phyloP scores from a whole-genome alignment of 2,329 filamentous ascomycete genomes.

The Trichoderma sp. region DNA sequence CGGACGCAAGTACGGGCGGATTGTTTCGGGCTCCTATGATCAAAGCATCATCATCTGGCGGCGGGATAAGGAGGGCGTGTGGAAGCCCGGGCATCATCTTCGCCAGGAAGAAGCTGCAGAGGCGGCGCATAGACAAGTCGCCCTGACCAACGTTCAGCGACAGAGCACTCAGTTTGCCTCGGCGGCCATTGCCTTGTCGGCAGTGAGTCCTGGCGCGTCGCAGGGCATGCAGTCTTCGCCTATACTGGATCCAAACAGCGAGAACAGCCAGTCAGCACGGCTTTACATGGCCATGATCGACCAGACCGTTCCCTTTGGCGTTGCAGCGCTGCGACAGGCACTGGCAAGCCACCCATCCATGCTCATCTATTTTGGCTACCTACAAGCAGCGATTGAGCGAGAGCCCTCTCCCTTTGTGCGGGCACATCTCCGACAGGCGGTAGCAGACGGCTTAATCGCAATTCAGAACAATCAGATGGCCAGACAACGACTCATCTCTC shows the following conservation, averaged over 20 bases:
- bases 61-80: constrained; percentile 80
- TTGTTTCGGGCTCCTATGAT: constrained; percentile 96
- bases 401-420: constrained; percentile 54
- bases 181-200: constrained; percentile 20
- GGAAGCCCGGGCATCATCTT: constrained; percentile 76
- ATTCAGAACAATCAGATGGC: constrained; percentile 51
- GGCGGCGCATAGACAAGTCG: constrained; percentile 47
- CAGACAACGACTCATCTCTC: constrained; percentile 32
- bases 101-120: constrained; percentile 72
- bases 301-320: constrained; percentile 55
- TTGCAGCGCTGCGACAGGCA: constrained; percentile 50
- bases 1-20: constrained; percentile 86
- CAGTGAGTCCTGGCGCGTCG: neutral
- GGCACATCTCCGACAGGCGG: constrained; percentile 54
- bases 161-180: constrained; percentile 22
- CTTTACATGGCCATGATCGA: constrained; percentile 59
- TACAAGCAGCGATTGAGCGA: constrained; percentile 57
- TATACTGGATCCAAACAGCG: constrained; percentile 29
- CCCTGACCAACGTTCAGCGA: constrained; percentile 23
- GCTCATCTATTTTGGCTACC: constrained; percentile 52
- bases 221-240: constrained; percentile 22
- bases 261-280: constrained; percentile 41
- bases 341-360: constrained; percentile 54
- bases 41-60: constrained; percentile 96
- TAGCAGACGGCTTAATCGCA: constrained; percentile 51